Conservation (phyloP, 2,329 filamentous ascomycete genomes). For the Colletotrichum sp. region DNA sequence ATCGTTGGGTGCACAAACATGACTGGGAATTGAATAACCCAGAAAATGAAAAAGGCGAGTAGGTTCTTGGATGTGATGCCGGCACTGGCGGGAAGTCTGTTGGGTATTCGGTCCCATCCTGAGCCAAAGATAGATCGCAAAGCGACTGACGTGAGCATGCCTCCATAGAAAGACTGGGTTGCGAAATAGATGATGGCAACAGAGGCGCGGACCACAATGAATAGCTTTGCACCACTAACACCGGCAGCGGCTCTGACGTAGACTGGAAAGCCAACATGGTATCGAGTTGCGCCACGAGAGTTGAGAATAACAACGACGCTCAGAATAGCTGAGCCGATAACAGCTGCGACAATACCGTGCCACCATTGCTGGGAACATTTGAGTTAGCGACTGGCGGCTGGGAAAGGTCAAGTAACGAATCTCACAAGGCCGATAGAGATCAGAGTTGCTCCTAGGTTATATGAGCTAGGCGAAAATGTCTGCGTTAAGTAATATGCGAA, state of each 20-base stretch:
- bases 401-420: not conserved
- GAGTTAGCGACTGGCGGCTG: not conserved
- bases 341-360: constrained; percentile 33
- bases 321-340: constrained; percentile 25
- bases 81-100: constrained; percentile 42
- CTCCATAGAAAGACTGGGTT: constrained; percentile 37
- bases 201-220: constrained; percentile 37
- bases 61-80: constrained; percentile 56
- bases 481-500: constrained; percentile 36
- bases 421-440: constrained; percentile 32
- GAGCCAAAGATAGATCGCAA: constrained; percentile 42
- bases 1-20: constrained; percentile 55
- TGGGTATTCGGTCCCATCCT: constrained; percentile 33
- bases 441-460: constrained; percentile 34
- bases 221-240: constrained; percentile 41
- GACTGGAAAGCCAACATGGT: constrained; percentile 40
- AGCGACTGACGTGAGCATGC: constrained; percentile 35
- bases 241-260: constrained; percentile 35
- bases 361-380: constrained; percentile 25
- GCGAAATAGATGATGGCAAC: constrained; percentile 44
- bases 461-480: constrained; percentile 36
- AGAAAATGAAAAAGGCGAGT: constrained; percentile 60
- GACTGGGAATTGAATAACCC: constrained; percentile 54
- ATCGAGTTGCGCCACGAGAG: constrained; percentile 34
- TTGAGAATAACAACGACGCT: constrained; percentile 36